Conservation (phyloP, 202 grass and related monocot species). For the Panicum hallii region DNA sequence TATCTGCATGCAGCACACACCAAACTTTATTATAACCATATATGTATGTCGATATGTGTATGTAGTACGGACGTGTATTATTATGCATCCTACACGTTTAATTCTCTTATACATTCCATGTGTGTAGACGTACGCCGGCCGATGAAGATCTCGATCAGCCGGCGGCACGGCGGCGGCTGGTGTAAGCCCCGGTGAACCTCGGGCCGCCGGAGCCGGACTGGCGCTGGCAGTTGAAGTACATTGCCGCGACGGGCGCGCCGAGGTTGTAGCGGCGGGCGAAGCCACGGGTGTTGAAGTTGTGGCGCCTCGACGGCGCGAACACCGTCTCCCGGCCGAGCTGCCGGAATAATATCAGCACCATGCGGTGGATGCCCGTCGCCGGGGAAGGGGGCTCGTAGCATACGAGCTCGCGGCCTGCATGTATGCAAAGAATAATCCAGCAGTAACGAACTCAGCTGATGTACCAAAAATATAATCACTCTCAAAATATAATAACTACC, state of each 20-base stretch:
- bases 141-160: neutral
- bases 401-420: slow-evolving; percentile 60
- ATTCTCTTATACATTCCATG: too few relatives aligned
- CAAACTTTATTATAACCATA: too few relatives aligned
- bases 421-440: neutral
- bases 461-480: neutral
- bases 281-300: slow-evolving; percentile 76
- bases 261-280: slow-evolving; percentile 74
- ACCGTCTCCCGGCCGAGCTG: slow-evolving; percentile 75
- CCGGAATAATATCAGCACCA: slow-evolving; percentile 73
- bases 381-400: slow-evolving; percentile 77
- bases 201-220: slow-evolving; percentile 71
- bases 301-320: slow-evolving; percentile 52
- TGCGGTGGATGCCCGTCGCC: slow-evolving; percentile 72
- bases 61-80: too few relatives aligned
- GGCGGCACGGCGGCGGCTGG: slow-evolving; percentile 28
- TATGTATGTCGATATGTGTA: too few relatives aligned
- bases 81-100: too few relatives aligned
- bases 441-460: too few relatives aligned
- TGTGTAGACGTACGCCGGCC: neutral
- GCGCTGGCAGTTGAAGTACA: slow-evolving; percentile 86
- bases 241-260: slow-evolving; percentile 63
- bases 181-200: slow-evolving; percentile 57
- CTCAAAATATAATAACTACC: neutral
- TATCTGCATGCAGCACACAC: too few relatives aligned